Base-by-base conservation (phyloP, 495 filamentous ascomycete species). In the Xylaria longipes region DNA sequence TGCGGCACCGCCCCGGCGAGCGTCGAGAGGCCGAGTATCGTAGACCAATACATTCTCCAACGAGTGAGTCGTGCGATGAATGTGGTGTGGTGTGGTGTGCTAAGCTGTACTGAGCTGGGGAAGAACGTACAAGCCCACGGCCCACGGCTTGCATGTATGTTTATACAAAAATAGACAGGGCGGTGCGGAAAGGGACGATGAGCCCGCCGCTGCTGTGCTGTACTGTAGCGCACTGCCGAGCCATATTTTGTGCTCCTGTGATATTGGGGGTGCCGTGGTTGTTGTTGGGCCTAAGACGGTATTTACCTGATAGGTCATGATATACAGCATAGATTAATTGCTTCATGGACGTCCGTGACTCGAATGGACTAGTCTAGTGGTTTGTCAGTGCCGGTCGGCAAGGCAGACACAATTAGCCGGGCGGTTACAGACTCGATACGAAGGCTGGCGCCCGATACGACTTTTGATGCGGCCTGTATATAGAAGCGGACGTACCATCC, bases 1-100 rank as follows among this genome's bases (percentile, higher is more conserved):
- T 81, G 77, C 57, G 82, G 82, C 12, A 77, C 76, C 68, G 82
- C 82, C 65, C 80, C 77, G 64, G 73, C 80, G 65, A 81, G 62
- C 27, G 80, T 80, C 66, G 80, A 57, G 43, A 84, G 65, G 70
- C 77, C 70, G 74, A 84, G 76, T 50, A 84, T 66, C 35, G 79
- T 68, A 61, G 78, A 69, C 81, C 80, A 82, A 66, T 77, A 75
- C 82, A 84, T 84, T 25, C 29, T 69, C 5, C n/a, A 14, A 56
- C 27, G 52, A 56, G 25, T 56, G 25, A 15, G 52, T 56, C 20
- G 65, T 41, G 31, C 20, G 57, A 37, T n/a, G 31, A 22, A 60
- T 65, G 15, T 33, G 25, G 11, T 46, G 25, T 31, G 48, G 0
- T 52, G 11, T 52, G 48, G 0, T 56, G 6, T 46, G 41, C 15